Base-by-base conservation (phyloP, 106 monocot genomes). In the Chionographis japonica region DNA sequence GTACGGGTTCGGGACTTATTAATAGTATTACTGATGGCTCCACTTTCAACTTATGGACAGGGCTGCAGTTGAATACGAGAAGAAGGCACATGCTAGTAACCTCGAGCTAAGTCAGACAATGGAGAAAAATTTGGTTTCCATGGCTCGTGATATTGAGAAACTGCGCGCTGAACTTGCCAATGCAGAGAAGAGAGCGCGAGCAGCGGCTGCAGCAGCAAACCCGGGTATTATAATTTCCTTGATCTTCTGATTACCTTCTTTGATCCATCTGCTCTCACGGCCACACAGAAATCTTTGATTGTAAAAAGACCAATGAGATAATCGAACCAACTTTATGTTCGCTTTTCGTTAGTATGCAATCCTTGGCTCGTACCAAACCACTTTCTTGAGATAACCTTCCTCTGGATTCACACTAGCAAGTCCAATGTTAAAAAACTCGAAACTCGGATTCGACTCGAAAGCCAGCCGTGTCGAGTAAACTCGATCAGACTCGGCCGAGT, bases 51-150 rank as follows among this genome's bases (percentile, higher is more conserved):
- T 27, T 55, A 50, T 77, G 27, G n/a, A 60, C 52, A 93, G 93
- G 78, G 76, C 88, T 86, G 93, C 93, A 15, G 72, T 95, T 52
- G 91, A 92, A 54, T 89, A 86, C 66, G 95, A 95, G 75, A 91
- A 89, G 60, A 95, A 86, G 78, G 82, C 78, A 41, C 82, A 84
- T 74, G 79, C 86, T 56, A 81, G 86, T 35, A 95, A 91, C 58
- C 63, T 80, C 43, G 82, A 74, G 73, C 86, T 86, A 60, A 80
- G 91, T 62, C 78, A 84, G 40, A 63, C 43, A 53, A 92, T 95
- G 95, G 82, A 92, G 81, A 84, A 69, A 70, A 86, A 78, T 58
- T 80, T 89, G 91, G 60, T 76, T 41, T 70, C 75, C 38, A 71
- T 89, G 75, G 72, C 84, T 63, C 75, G 76, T 18, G 91, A 92